Evolutionary conservation across 2,329 filamentous ascomycete genomes (phyloP), one percentile per base, ranked within the genome.

Genomic region (Mycosphaerella sp.): DNA sequence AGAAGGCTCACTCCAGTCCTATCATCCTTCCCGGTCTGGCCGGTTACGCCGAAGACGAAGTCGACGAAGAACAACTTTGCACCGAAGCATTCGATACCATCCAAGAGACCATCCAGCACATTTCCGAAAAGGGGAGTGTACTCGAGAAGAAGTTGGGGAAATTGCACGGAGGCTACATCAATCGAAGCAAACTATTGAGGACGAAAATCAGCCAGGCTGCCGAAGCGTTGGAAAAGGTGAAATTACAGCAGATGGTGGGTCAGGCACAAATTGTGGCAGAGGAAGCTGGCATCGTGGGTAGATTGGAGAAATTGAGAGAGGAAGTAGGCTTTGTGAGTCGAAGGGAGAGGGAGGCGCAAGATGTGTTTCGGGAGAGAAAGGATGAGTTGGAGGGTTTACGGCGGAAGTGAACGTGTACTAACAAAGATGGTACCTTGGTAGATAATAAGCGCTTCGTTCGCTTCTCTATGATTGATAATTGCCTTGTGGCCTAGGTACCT

Each of bases 91-190:
- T 95, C 60, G 84, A 93, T 59, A 79, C 78, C 44, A 80, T 90
- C 1, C 87, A 93, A 71, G 81, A 87, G 45, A 77, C 80, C 6
- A 86, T 95, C 58, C 79, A 87, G 62, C 75, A 80, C 2, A 83
- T 84, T 0, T 93, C 91, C 2, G 85, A 92, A 63, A 80, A 85
- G 54, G 88, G 87, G 51, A 89, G 89, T 67, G 95, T 92, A 71
- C 76, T 95, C 1, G 91, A 97, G 73, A 95, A 95, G 80, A 96
- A 93, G 72, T 80, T 98, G n/a, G 78, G 79, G 0, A 78, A 95
- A 51, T 85, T 93, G 64, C 82, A 95, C 2, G 91, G 91, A 23
- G 93, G 93, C 11, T 98, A 98, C 73, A 85, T 91, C 69, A 84
- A 90, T 62, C 86, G 93, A 32, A 84, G 89, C 34, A 90, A 90